phyloP scores from a whole-genome alignment of 306 rosid genomes.

The Boehmeria nivea region DNA sequence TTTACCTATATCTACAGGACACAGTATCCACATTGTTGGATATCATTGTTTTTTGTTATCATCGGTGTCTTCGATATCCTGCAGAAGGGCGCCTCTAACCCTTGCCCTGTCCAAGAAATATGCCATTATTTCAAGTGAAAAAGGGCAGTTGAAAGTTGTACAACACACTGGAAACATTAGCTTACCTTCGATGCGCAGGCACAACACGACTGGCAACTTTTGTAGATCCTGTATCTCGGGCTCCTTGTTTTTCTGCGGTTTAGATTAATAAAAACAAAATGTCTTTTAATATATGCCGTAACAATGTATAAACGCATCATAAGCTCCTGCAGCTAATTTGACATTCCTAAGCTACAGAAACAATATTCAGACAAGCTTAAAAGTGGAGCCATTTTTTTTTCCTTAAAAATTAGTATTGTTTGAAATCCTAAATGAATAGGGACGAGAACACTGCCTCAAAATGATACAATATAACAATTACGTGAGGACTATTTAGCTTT shows the following conservation, averaged over 20 bases:
- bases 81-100: conserved; percentile 67
- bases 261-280: conserved; percentile 1
- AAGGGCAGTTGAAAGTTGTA: background rate
- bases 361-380: background rate
- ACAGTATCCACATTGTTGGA: background rate
- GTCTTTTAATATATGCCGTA: background rate
- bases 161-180: background rate
- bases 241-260: conserved; percentile 42
- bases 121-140: background rate
- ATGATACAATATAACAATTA: too few relatives aligned
- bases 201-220: conserved; percentile 51
- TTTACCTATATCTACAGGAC: conserved; percentile 2
- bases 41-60: conserved; percentile 12
- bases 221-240: conserved; percentile 27
- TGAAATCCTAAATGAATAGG: too few relatives aligned
- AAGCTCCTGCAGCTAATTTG: background rate
- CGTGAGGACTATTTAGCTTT: too few relatives aligned
- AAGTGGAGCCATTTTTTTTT: background rate
- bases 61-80: conserved; percentile 45
- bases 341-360: too few relatives aligned
- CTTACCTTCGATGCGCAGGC: conserved; percentile 65
- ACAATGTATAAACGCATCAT: background rate
- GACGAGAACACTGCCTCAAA: too few relatives aligned
- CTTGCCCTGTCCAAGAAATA: conserved; percentile 52
- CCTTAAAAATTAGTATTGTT: too few relatives aligned